Percentiles rank a stretch among this genome's conserved stretches.
These are phyloP conservation scores for Trifolium pratense DNA, from an alignment of 306 rosid genomes.

Conservation along the genomic window DNA sequence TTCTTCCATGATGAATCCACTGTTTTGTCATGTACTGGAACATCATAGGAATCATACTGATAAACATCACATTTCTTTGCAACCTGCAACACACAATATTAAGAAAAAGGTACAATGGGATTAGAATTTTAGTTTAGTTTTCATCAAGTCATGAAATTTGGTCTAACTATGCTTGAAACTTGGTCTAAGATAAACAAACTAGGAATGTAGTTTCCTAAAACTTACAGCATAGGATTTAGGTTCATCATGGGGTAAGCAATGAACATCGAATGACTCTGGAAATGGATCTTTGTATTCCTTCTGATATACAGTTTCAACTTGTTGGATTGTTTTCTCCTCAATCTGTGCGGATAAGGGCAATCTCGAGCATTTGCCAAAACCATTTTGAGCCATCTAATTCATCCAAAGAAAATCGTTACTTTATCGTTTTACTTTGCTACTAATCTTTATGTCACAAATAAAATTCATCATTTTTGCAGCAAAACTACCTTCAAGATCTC, in stretches of 20 bases:
- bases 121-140: not conserved
- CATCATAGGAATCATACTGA: slow-evolving; percentile 45
- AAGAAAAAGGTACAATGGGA: not conserved
- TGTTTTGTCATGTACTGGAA: slow-evolving; percentile 57
- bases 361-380: slow-evolving; percentile 62
- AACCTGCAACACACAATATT: slow-evolving; percentile 43
- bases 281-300: slow-evolving; percentile 56
- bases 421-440: slow-evolving; percentile 38
- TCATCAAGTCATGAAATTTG: slow-evolving; percentile 1
- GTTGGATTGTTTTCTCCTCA: slow-evolving; percentile 68
- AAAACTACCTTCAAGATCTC: slow-evolving; percentile 72
- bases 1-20: slow-evolving; percentile 67
- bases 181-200: not conserved
- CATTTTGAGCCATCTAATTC: slow-evolving; percentile 83
- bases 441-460: not conserved
- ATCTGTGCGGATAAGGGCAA: slow-evolving; percentile 45
- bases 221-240: slow-evolving; percentile 38
- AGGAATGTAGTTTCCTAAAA: slow-evolving; percentile 10
- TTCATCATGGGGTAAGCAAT: slow-evolving; percentile 41
- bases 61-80: slow-evolving; percentile 32
- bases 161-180: not conserved
- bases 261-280: slow-evolving; percentile 39
- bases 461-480: slow-evolving; percentile 5
- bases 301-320: slow-evolving; percentile 52
- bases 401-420: slow-evolving; percentile 26